Conservation (phyloP, 768 basidiomycete genomes). For the Mycena epipterygia region DNA sequence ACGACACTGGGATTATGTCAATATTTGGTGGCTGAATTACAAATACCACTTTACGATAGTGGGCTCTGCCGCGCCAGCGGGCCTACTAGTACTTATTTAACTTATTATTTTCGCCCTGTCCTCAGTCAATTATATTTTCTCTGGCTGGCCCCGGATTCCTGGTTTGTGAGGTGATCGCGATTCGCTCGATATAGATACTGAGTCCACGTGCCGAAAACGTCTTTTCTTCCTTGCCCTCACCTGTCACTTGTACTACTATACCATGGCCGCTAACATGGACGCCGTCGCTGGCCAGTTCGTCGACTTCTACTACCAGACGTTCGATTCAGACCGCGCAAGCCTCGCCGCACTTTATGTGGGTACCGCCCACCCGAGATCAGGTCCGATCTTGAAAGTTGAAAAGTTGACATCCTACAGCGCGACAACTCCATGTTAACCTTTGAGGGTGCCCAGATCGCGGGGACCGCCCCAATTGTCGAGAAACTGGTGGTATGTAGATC, state of each 20-base stretch:
- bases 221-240: background rate
- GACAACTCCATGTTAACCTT: slow-evolving; percentile 87
- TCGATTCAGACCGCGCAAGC: slow-evolving; percentile 71
- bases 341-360: slow-evolving; percentile 85
- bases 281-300: slow-evolving; percentile 84
- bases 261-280: slow-evolving; percentile 79
- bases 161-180: no score
- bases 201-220: background rate
- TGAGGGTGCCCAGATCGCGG: slow-evolving; percentile 74
- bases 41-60: no score
- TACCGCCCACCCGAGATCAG: slow-evolving; percentile 47
- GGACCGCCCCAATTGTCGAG: slow-evolving; percentile 68
- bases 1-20: no score
- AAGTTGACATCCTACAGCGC: slow-evolving; percentile 65
- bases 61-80: no score
- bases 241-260: slow-evolving; percentile 2
- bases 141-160: no score
- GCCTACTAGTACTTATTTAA: no score
- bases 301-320: slow-evolving; percentile 86
- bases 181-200: no score
- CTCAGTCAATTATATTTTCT: no score
- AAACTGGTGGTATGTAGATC: slow-evolving; percentile 70
- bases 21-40: no score
- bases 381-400: slow-evolving; percentile 35
- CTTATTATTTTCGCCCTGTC: no score